Conservation (phyloP, 331 rosid genomes). For the Quercus lobata region DNA sequence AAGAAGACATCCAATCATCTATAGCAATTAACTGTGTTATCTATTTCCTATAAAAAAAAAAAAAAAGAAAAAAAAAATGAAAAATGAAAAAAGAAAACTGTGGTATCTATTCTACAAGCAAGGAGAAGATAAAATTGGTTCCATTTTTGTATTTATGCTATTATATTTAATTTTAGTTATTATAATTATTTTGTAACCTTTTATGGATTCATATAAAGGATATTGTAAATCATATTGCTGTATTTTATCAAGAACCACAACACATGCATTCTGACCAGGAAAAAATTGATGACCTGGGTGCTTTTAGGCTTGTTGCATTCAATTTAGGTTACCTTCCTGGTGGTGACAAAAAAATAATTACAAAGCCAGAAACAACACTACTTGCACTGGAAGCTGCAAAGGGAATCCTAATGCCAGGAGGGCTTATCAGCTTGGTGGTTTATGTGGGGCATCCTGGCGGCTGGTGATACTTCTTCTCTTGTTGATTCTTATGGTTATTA, state of each 20-base stretch:
- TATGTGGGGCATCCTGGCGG: slow-evolving; percentile 96
- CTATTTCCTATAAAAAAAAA: no score
- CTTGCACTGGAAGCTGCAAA: slow-evolving; percentile 71
- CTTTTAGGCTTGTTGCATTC: slow-evolving; percentile 83
- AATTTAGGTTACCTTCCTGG: slow-evolving; percentile 93
- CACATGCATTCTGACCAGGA: background rate
- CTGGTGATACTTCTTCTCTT: slow-evolving; percentile 41
- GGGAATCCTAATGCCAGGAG: slow-evolving; percentile 52
- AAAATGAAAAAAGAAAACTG: no score
- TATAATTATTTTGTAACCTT: background rate
- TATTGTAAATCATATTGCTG: background rate
- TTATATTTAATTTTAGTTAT: background rate
- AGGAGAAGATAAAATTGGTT: background rate
- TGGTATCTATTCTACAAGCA: no score
- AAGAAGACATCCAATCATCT: background rate
- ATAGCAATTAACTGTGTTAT: no score
- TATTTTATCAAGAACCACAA: background rate
- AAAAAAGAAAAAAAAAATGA: no score
- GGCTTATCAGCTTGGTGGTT: slow-evolving; percentile 84
- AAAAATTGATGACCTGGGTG: slow-evolving; percentile 21
- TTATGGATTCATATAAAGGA: background rate
- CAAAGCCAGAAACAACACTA: slow-evolving; percentile 66
- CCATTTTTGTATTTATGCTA: background rate
- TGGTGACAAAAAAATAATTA: slow-evolving; percentile 67
- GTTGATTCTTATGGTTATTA: background rate